A percentile compares a stretch with the other conserved stretches of the same genome.
These are phyloP conservation scores for Wolfiporia cocos DNA, from an alignment of 1,284 basidiomycete genomes.

Conservation along the genomic window DNA sequence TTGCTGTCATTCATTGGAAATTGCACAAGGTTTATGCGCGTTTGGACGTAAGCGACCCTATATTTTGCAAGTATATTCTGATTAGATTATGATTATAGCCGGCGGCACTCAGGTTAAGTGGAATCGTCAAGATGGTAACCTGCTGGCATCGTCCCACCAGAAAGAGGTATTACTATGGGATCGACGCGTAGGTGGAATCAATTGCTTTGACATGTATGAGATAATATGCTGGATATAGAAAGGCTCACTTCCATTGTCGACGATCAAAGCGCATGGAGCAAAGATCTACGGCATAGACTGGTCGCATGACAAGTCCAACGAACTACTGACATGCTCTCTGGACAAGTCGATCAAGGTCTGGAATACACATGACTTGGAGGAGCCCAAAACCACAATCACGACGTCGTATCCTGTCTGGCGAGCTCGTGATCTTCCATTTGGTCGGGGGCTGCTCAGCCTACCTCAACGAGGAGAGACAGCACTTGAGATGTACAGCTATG, in stretches of 20 bases:
- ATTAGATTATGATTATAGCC: conserved; percentile 32
- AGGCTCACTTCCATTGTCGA: conserved; percentile 79
- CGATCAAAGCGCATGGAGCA: conserved; percentile 74
- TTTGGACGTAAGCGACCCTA: conserved; percentile 53
- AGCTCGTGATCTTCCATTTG: conserved; percentile 90
- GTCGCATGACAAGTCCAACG: conserved; percentile 69
- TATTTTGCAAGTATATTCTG: background rate
- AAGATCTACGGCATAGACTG: conserved; percentile 97
- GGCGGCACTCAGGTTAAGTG: conserved; percentile 95
- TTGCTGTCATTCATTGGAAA: no score
- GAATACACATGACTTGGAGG: conserved; percentile 41
- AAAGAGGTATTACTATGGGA: conserved; percentile 87
- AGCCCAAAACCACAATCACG: conserved; percentile 54
- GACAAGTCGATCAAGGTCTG: conserved; percentile 91
- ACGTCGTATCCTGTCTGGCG: conserved; percentile 93
- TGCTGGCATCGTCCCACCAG: conserved; percentile 84
- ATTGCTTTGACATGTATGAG: no score
- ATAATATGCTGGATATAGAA: no score
- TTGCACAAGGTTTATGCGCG: conserved; percentile 68
- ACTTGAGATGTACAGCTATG: conserved; percentile 78
- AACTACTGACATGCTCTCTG: conserved; percentile 87
- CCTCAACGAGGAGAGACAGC: conserved; percentile 86
- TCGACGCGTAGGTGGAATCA: conserved; percentile 54
- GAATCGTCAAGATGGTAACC: conserved; percentile 81
- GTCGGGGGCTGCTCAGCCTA: conserved; percentile 82